Conservation (phyloP, 805 yeast species). For the Saturnispora sanitii region DNA sequence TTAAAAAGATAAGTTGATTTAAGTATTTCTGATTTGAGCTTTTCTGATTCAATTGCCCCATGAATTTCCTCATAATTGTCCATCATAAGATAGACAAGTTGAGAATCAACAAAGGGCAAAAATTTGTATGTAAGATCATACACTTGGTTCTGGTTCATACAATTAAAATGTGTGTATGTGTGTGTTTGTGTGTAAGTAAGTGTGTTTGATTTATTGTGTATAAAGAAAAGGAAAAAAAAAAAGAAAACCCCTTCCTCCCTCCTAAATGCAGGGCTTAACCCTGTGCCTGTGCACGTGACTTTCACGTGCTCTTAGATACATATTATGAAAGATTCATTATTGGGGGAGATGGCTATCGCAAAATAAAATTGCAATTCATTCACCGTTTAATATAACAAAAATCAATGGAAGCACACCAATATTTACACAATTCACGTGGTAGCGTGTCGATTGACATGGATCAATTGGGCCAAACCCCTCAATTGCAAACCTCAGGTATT, state of each 20-base stretch:
- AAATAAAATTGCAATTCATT: too few relatives aligned
- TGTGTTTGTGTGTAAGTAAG: too few relatives aligned
- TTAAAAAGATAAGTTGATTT: slow-evolving; percentile 49
- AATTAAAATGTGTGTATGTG: too few relatives aligned
- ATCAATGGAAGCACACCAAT: slow-evolving; percentile 10
- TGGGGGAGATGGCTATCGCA: too few relatives aligned
- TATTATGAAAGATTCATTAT: not conserved
- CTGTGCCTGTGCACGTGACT: slow-evolving; percentile 1
- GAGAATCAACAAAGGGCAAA: slow-evolving; percentile 53
- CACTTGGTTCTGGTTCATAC: too few relatives aligned
- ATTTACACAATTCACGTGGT: slow-evolving; percentile 10
- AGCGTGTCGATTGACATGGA: slow-evolving; percentile 10
- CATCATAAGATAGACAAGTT: slow-evolving; percentile 35
- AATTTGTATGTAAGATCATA: slow-evolving; percentile 47
- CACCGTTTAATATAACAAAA: too few relatives aligned
- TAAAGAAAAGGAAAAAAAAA: too few relatives aligned
- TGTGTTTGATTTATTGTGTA: too few relatives aligned
- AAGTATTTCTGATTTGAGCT: slow-evolving; percentile 42
- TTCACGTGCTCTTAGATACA: slow-evolving; percentile 1
- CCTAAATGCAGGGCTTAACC: slow-evolving; percentile 3
- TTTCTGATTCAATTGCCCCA: slow-evolving; percentile 33
- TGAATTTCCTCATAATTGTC: slow-evolving; percentile 15
- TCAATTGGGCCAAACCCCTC: slow-evolving; percentile 10
- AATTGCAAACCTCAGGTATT: too few relatives aligned
- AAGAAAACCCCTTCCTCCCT: not conserved